These are phyloP conservation scores for Agrocybe chaxingu DNA, from an alignment of 768 basidiomycete species.

Conservation along the genomic window DNA sequence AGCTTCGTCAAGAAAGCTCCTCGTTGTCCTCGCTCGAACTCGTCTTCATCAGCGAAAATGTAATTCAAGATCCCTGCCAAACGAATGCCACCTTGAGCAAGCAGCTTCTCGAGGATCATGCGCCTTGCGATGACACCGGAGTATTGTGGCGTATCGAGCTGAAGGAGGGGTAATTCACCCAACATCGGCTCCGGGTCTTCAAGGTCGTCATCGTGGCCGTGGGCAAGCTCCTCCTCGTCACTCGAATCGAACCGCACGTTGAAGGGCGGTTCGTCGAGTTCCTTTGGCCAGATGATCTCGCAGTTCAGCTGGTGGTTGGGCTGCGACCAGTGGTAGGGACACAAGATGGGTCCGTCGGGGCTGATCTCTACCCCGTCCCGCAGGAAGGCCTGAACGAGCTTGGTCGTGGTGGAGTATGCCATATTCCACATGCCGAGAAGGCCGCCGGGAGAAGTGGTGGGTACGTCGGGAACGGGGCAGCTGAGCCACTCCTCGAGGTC, in stretches of 20 bases:
- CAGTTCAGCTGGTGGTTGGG: conserved; percentile 79
- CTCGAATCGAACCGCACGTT: conserved; percentile 16
- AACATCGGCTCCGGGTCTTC: background rate
- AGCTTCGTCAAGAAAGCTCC: conserved; percentile 1
- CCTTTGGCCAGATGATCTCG: conserved; percentile 74
- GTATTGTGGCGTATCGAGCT: conserved; percentile 83
- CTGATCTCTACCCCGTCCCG: conserved; percentile 19
- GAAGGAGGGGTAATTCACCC: conserved; percentile 29
- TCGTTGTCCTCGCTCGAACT: background rate
- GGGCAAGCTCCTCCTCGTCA: conserved; percentile 11
- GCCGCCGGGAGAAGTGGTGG: background rate
- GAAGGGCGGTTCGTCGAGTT: conserved; percentile 53
- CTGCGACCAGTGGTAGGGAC: conserved; percentile 78
- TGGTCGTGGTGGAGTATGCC: conserved; percentile 7
- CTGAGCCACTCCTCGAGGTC: conserved; percentile 62
- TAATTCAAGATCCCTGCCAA: conserved; percentile 83
- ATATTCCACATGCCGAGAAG: conserved; percentile 14
- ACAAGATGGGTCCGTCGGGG: conserved; percentile 40
- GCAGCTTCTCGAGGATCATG: conserved; percentile 75
- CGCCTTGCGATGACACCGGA: conserved; percentile 61
- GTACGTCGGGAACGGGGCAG: conserved; percentile 46
- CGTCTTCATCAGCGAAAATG: conserved; percentile 40
- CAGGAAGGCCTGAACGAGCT: conserved; percentile 3
- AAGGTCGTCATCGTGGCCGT: conserved; percentile 10
- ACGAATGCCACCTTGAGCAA: conserved; percentile 81